Percentiles rank a stretch among this genome's conserved stretches.
Conservation (phyloP, 1,139 yeast genomes). For the Blastobotrys illinoisensis region DNA sequence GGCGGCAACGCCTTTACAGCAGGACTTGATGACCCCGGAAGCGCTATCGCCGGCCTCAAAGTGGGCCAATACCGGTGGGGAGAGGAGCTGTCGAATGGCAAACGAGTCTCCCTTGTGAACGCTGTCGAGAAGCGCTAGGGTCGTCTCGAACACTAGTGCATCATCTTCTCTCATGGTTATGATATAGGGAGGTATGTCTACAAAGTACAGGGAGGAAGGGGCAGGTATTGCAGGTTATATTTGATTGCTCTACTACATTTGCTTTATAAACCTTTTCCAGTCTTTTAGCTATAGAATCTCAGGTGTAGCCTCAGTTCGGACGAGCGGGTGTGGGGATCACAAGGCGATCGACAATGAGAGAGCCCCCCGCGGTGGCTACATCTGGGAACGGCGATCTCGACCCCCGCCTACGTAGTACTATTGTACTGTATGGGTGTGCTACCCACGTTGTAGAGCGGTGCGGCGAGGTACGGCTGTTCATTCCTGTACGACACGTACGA, state of each 20-base stretch:
- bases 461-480: no score
- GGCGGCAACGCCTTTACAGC: conserved; percentile 5
- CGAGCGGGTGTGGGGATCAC: not conserved
- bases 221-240: no score
- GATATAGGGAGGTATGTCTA: not conserved
- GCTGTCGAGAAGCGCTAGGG: not conserved
- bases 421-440: conserved; percentile 3
- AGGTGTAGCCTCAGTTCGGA: not conserved
- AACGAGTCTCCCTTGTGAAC: not conserved
- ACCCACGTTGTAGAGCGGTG: not conserved
- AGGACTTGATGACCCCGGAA: not conserved
- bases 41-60: not conserved
- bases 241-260: not conserved
- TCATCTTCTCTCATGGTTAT: not conserved
- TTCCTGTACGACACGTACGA: not conserved
- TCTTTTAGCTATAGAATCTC: not conserved
- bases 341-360: not conserved
- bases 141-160: not conserved
- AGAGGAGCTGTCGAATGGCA: not conserved
- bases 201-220: no score
- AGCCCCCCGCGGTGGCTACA: not conserved
- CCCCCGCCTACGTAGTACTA: not conserved
- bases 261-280: not conserved
- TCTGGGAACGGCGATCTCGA: not conserved
- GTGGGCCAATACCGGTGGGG: not conserved